A percentile compares a stretch with the other conserved stretches of the same genome.
Conservation (phyloP, 805 yeast species). For the Wickerhamiella lipophila region DNA sequence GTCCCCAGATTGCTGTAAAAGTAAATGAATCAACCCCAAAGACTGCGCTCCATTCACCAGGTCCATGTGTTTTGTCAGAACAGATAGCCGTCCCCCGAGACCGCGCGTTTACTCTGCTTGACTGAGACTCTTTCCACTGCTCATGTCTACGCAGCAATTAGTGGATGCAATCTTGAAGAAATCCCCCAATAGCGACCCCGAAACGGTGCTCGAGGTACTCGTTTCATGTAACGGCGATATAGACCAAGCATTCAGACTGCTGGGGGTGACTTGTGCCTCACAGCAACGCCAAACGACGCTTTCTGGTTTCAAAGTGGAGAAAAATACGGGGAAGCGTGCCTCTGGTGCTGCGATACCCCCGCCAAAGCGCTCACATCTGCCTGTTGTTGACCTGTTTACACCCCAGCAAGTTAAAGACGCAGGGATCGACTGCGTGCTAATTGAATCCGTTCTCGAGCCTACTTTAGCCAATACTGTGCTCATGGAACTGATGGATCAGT, state of each 20-base stretch:
- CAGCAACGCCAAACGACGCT: slow-evolving; percentile 19
- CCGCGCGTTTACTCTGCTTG: too few species aligned
- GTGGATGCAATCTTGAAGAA: slow-evolving; percentile 20
- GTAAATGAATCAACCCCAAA: background rate
- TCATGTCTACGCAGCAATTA: slow-evolving; percentile 20
- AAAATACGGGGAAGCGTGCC: background rate
- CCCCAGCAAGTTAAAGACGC: slow-evolving; percentile 37
- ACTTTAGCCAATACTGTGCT: slow-evolving; percentile 38
- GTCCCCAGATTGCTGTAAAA: background rate
- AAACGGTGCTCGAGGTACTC: slow-evolving; percentile 39
- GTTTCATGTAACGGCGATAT: slow-evolving; percentile 43
- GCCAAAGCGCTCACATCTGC: background rate
- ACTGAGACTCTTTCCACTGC: too few species aligned
- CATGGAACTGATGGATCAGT: slow-evolving; percentile 32
- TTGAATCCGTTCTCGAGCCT: slow-evolving; percentile 40
- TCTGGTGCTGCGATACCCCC: slow-evolving; percentile 15
- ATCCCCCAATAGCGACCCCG: slow-evolving; percentile 36
- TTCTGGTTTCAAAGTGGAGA: slow-evolving; percentile 4
- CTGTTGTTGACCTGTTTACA: slow-evolving; percentile 31
- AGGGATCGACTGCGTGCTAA: slow-evolving; percentile 38
- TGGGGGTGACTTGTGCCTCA: slow-evolving; percentile 23
- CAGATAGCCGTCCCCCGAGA: too few species aligned
- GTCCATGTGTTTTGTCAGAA: slow-evolving; percentile 2
- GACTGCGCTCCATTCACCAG: background rate
- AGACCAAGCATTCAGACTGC: slow-evolving; percentile 30